Evolutionary conservation across 2,329 filamentous ascomycete species (phyloP).

Genomic region (Alternaria solani): DNA sequence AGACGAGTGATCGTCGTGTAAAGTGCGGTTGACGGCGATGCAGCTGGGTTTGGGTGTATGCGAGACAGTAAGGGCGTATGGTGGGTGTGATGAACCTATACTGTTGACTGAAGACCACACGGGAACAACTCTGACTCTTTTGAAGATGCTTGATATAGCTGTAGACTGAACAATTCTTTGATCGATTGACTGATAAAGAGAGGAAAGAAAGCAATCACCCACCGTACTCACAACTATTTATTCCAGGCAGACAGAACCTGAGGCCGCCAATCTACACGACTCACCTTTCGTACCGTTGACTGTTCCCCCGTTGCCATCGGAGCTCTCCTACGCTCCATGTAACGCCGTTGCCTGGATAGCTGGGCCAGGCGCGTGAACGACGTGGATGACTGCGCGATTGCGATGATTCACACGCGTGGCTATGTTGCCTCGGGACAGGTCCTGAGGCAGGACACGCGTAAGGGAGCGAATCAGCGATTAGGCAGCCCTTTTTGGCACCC

Average conservation of each 20-base stretch:
- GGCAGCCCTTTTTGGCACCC: conserved; percentile 26
- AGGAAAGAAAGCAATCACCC: conserved; percentile 20
- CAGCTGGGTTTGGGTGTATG: conserved; percentile 20
- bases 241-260: conserved; percentile 43
- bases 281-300: conserved; percentile 23
- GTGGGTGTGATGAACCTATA: not conserved
- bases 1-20: conserved; percentile 6
- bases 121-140: conserved; percentile 17
- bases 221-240: conserved; percentile 35
- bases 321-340: conserved; percentile 32
- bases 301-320: conserved; percentile 29
- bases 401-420: conserved; percentile 45
- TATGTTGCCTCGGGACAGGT: conserved; percentile 27
- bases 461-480: conserved; percentile 28
- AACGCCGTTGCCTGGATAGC: conserved; percentile 39
- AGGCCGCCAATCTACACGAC: conserved; percentile 36
- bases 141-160: conserved; percentile 23
- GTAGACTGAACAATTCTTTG: conserved; percentile 9
- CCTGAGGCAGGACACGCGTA: conserved; percentile 33
- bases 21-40: conserved; percentile 13
- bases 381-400: conserved; percentile 35
- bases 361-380: conserved; percentile 20
- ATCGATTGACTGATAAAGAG: conserved; percentile 14
- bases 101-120: conserved; percentile 30
- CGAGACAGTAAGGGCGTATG: conserved; percentile 14